Base-by-base conservation (phyloP, 306 rosid species). In the Macrotyloma uniflorum region DNA sequence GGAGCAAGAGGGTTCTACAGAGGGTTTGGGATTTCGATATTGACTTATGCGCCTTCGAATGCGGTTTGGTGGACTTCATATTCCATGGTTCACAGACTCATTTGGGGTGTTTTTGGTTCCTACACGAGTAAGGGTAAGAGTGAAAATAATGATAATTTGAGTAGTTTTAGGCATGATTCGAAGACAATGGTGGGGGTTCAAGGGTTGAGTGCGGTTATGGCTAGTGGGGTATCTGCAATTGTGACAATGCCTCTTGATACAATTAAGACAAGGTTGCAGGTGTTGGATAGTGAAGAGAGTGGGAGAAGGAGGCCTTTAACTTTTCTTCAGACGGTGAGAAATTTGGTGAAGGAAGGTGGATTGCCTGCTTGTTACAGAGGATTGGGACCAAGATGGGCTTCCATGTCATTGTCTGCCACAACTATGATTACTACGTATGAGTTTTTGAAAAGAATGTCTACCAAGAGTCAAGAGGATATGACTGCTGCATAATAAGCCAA, bases 31-130 rank as follows among this genome's bases (percentile, higher is more conserved):
- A 82, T 91, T 75, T 91, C 98, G 0, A 89, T 91, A 8, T 32
- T 95, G 83, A 92, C 98, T 15, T 95, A 95, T 72, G 98, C 98
- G 0, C 98, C 98, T 8, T 91, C 98, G 4, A 95, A 95, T 89
- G 98, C 98, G 5, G 96, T 95, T 70, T 95, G 98, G 98, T 95
- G 98, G 98, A 80, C 98, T 70, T 92, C 98, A 47, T 95, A 95
- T 81, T 92, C 98, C 12, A 89, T 95, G 75, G 92, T 86, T 8
- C 90, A 95, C 22, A 86, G 93, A 82, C 72, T 90, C 22, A 88
- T 95, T 6, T 91, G 97, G 98, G 75, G 91, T 75, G 83, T 87
- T 70, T 82, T 88, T 79, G 96, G 97, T 72, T 51, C 77, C 75
- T 72, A 86, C 58, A 74, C 78, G 88, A 81, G 88, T 23, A 87